Evolutionary conservation across 208 protist genomes (phyloP).

Genomic region (Trypanosoma lewisi): DNA sequence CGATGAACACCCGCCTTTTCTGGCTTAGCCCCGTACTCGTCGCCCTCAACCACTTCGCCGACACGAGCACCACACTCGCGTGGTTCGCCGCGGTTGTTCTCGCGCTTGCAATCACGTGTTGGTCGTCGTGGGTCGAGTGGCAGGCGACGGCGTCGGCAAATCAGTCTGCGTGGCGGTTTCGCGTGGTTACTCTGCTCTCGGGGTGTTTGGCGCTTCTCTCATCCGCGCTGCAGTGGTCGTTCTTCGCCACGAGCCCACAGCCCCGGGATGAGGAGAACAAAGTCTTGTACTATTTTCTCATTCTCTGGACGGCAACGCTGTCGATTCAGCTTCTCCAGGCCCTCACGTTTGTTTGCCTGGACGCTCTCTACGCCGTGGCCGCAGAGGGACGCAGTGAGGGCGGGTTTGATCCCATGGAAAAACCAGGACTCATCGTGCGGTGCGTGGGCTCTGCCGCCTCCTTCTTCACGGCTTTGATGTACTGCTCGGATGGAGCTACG

Average conservation of each 20-base stretch:
- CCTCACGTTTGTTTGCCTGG: constrained; percentile 5
- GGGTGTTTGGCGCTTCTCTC: constrained; percentile 11
- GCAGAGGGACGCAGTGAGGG: not conserved
- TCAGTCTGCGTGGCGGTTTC: constrained; percentile 15
- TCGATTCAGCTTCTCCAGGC: constrained; percentile 18
- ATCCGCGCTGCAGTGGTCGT: constrained; percentile 61
- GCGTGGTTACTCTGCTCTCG: constrained; percentile 5
- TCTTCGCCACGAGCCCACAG: constrained; percentile 38
- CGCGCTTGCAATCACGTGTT: constrained; percentile 27
- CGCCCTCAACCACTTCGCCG: constrained; percentile 5
- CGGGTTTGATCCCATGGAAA: constrained; percentile 50
- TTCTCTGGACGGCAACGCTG: constrained; percentile 32
- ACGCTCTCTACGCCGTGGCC: not conserved
- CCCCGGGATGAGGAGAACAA: constrained; percentile 1
- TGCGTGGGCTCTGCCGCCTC: constrained; percentile 30
- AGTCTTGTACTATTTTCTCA: constrained; percentile 45
- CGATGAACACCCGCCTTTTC: not conserved
- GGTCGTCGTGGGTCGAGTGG: constrained; percentile 24
- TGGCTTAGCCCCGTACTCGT: constrained; percentile 3
- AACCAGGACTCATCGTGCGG: constrained; percentile 37
- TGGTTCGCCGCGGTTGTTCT: constrained; percentile 13
- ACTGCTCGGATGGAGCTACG: constrained; percentile 35
- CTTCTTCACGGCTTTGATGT: constrained; percentile 36
- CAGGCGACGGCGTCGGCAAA: constrained; percentile 24
- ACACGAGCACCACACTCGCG: not conserved